Evolutionary conservation across 2,329 filamentous ascomycete genomes (phyloP), one percentile per base, ranked within the genome.

Genomic region (Xylariaceae sp.): DNA sequence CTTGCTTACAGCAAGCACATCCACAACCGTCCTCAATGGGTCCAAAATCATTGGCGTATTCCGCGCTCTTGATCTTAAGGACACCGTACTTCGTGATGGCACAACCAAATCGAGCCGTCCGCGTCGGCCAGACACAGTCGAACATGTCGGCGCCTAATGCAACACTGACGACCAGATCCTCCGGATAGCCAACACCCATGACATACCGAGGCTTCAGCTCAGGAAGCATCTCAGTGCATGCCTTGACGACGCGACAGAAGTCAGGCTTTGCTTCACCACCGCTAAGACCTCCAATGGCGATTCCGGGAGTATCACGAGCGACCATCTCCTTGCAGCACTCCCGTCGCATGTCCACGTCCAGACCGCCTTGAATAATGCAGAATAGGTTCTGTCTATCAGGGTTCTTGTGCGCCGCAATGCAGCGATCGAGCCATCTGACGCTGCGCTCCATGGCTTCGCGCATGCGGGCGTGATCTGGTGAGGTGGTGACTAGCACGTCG

Each of bases 101-200:
- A 71, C 97, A 97, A 61, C 95, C 94, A 71, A 99, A 99, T 39
- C 94, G 86, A 71, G 94, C 94, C 41, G 94, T 99, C 56, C 94
- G 82, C 3, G 94, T 97, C 1, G 94, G 95, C 94, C 94, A 99
- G 5, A 99, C 94, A 71, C 95, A 99, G 76, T 99, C 94, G 72
- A 99, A 99, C 94, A 99, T 99, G 75, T 99, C 94, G 53, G 94
- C 94, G 2, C 94, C 94, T 0, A 99, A 81, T 1, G 94, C 94
- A 3, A 97, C 87, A 56, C 91, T 95, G 45, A 99, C 92, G 1
- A 99, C 84, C 58, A 99, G 80, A 71, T 99, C 94, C 76, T 97
- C 94, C 1, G 94, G 94, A 73, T 97, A 99, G 10, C 94, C 92
- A 66, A 99, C 94, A 15, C 94, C 94, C 95, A 99, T 99, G 59